Base-by-base conservation (phyloP, 495 filamentous ascomycete genomes). In the Lepidopterella palustris region DNA sequence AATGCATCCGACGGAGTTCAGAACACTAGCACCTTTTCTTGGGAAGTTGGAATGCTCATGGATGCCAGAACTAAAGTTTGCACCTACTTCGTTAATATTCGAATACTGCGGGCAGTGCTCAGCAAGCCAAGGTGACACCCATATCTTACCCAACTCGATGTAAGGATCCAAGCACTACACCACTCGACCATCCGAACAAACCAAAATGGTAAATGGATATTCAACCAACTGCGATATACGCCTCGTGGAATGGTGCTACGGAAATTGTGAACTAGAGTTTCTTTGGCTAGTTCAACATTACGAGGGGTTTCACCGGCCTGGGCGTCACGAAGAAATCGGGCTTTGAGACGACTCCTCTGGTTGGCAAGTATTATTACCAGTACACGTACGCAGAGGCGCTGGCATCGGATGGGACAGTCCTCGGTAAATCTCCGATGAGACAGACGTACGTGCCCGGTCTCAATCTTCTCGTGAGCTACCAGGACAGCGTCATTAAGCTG, bases 321-420 rank as follows among this genome's bases (percentile, higher is more conserved):
- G 64, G 53, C 11, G 65, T 53, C 29, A 40, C 45, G n/a, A 27
- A 28, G 23, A 67, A 63, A 45, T 31, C 6, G 0, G 63, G 68
- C 35, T 72, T 72, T 57, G 70, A 72, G 60, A 72, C 70, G 11
- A 4, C 1, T 21, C 29, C 21, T 23, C 4, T 32, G n/a, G 8
- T 20, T 10, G 59, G 59, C 31, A 50, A 51, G 15, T 56, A 67
- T 31, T 56, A 67, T 31, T 25, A 25, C 8, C 20, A 52, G 1
- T 51, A 9, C 23, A 40, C 57, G 11, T 70, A 64, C 50, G 70
- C 63, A 5, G 60, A 72, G 45, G 70, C 65, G 35, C 9, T 42
- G 35, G 9, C 35, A 10, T 11, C 35, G 35, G 35, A 42, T 42
- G 35, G 35, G 35, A 42, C 13, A 2, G 35, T 42, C 9, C 18